These are phyloP conservation scores for Fraxinus excelsior DNA, from an alignment of 257 asterid genomes.

Conservation along the genomic window DNA sequence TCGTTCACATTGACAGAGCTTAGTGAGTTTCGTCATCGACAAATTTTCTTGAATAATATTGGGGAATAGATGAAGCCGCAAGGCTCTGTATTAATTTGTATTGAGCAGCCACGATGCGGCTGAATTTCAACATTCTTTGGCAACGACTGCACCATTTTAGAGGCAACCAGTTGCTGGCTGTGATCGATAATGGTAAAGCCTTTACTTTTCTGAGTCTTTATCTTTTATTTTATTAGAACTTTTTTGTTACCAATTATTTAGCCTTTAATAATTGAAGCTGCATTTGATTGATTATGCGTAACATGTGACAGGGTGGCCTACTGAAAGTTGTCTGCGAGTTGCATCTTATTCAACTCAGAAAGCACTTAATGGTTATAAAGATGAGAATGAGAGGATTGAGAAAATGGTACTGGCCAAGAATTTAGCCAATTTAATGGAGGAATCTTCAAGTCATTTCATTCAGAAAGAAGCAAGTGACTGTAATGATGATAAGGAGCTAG, in stretches of 20 bases:
- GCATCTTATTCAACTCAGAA: constrained; percentile 37
- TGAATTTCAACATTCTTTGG: constrained; percentile 28
- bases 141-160: constrained; percentile 25
- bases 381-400: constrained; percentile 25
- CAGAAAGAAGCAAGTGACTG: constrained; percentile 20
- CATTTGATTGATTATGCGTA: not conserved
- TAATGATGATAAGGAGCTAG: constrained; percentile 30
- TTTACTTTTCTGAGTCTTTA: not conserved
- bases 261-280: constrained; percentile 8
- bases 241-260: not conserved
- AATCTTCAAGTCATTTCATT: constrained; percentile 29
- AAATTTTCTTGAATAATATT: constrained; percentile 20
- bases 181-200: constrained; percentile 27
- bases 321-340: constrained; percentile 17
- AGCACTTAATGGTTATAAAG: constrained; percentile 17
- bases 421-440: constrained; percentile 45
- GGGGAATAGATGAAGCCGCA: constrained; percentile 3
- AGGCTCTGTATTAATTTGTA: constrained; percentile 18
- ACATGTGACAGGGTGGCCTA: constrained; percentile 35
- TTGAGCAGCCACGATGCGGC: constrained; percentile 32
- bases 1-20: constrained; percentile 18
- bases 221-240: not conserved
- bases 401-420: constrained; percentile 40
- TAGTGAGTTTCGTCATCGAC: constrained; percentile 5
- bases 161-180: constrained; percentile 13